Evolutionary conservation across 768 basidiomycete genomes (phyloP).

Genomic region (Suillus subaureus): DNA sequence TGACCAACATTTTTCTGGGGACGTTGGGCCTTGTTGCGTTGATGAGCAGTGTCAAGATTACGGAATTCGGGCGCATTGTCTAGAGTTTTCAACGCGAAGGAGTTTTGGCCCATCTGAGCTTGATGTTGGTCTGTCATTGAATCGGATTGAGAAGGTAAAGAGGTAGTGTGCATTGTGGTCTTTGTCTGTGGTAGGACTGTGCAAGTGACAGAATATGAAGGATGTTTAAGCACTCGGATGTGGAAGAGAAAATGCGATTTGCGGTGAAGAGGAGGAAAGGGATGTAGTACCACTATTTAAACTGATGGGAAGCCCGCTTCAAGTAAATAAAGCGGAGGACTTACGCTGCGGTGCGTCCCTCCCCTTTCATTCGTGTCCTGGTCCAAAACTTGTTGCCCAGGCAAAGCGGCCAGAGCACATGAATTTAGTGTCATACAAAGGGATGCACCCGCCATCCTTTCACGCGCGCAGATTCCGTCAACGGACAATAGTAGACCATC

Average conservation of each 20-base stretch:
- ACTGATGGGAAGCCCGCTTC: not conserved
- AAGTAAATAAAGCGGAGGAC: not conserved
- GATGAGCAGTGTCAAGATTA: not conserved
- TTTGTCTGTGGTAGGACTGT: not conserved
- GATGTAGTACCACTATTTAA: not conserved
- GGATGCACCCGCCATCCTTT: not conserved
- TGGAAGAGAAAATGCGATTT: not conserved
- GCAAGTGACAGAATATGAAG: not conserved
- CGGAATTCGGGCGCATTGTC: not conserved
- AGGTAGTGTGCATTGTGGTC: not conserved
- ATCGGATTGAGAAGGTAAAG: not conserved
- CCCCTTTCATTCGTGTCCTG: not conserved
- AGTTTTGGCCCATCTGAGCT: not conserved
- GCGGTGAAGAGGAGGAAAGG: not conserved
- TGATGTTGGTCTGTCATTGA: not conserved
- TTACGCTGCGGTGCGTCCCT: not conserved
- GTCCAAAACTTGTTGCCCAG: not conserved
- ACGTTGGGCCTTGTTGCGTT: not conserved
- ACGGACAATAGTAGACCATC: not conserved
- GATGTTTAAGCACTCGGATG: not conserved
- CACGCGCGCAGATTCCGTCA: not conserved
- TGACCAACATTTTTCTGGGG: not conserved
- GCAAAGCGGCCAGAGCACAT: not conserved
- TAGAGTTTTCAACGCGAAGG: not conserved
- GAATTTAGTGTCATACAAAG: not conserved